Percentiles rank a stretch among this genome's conserved stretches.
Conservation (phyloP, 2,329 filamentous ascomycete species). For the Colletotrichum sansevieriae region DNA sequence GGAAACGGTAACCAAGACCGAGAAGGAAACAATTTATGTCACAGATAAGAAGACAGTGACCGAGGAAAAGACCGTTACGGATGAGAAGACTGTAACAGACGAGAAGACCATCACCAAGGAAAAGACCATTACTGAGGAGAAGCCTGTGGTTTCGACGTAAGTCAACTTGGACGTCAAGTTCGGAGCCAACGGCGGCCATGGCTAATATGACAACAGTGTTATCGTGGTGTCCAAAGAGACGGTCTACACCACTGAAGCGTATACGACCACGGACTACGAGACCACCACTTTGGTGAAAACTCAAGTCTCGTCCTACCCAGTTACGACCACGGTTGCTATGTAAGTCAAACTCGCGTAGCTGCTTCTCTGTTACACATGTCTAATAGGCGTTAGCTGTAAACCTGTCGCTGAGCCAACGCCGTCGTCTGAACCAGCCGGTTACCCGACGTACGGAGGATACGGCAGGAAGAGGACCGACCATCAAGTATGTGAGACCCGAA, state of each 20-base stretch:
- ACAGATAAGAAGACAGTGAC: constrained; percentile 23
- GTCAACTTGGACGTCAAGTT: background rate
- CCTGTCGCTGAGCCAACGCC: background rate
- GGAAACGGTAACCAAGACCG: constrained; percentile 44
- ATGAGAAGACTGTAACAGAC: constrained; percentile 25
- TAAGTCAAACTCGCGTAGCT: constrained; percentile 4
- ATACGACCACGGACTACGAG: constrained; percentile 36
- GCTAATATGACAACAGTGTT: constrained; percentile 12
- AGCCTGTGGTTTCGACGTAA: constrained; percentile 28
- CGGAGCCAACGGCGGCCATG: background rate
- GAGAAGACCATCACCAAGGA: constrained; percentile 13
- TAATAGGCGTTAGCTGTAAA: constrained; percentile 25
- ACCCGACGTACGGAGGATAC: constrained; percentile 20
- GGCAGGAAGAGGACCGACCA: constrained; percentile 20
- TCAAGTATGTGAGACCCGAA: constrained; percentile 41
- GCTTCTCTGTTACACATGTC: background rate
- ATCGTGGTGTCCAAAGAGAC: constrained; percentile 33
- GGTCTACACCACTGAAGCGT: constrained; percentile 31
- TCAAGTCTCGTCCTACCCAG: constrained; percentile 37
- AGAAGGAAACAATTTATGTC: constrained; percentile 31
- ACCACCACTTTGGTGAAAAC: constrained; percentile 26
- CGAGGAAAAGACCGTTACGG: constrained; percentile 34
- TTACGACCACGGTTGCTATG: constrained; percentile 40
- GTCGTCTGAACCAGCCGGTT: constrained; percentile 19
- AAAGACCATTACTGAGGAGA: constrained; percentile 15